Percentiles rank a stretch among this genome's conserved stretches.
These are phyloP conservation scores for Yamadazyma epiphylla DNA, from an alignment of 1,139 yeast genomes.

Conservation along the genomic window DNA sequence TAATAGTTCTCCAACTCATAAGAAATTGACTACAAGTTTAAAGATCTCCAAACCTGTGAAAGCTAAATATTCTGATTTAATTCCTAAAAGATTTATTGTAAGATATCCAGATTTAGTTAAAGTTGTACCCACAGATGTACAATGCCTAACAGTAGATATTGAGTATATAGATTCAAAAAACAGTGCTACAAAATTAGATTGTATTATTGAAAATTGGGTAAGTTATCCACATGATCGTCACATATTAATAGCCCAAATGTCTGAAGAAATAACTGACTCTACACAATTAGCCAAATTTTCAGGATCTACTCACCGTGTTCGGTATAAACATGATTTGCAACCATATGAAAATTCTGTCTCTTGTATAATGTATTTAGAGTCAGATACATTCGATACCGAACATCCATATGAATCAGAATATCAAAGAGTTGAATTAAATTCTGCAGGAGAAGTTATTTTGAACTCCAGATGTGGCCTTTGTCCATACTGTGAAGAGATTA, in stretches of 20 bases:
- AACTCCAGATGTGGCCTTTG: slow-evolving; percentile 29
- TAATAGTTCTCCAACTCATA: too few relatives aligned
- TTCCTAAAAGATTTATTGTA: too few relatives aligned
- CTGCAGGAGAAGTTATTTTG: slow-evolving; percentile 14
- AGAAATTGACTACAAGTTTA: too few relatives aligned
- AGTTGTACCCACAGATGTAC: neutral
- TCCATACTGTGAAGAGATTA: slow-evolving; percentile 27
- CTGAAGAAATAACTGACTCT: neutral
- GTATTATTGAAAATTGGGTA: neutral
- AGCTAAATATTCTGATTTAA: too few relatives aligned
- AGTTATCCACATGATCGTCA: neutral
- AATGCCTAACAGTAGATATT: neutral
- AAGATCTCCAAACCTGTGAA: too few relatives aligned
- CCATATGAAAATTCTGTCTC: slow-evolving; percentile 6
- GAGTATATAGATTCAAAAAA: neutral
- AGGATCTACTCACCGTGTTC: slow-evolving; percentile 7
- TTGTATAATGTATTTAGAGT: slow-evolving; percentile 18
- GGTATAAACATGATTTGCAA: slow-evolving; percentile 10
- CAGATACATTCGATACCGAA: slow-evolving; percentile 13
- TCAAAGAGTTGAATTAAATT: slow-evolving; percentile 21
- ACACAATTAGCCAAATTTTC: neutral
- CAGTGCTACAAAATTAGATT: neutral
- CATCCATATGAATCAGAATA: slow-evolving; percentile 28
- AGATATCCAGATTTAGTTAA: too few relatives aligned
- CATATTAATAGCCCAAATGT: neutral